phyloP scores from a whole-genome alignment of 768 basidiomycete genomes.

The Ramaria rubella region DNA sequence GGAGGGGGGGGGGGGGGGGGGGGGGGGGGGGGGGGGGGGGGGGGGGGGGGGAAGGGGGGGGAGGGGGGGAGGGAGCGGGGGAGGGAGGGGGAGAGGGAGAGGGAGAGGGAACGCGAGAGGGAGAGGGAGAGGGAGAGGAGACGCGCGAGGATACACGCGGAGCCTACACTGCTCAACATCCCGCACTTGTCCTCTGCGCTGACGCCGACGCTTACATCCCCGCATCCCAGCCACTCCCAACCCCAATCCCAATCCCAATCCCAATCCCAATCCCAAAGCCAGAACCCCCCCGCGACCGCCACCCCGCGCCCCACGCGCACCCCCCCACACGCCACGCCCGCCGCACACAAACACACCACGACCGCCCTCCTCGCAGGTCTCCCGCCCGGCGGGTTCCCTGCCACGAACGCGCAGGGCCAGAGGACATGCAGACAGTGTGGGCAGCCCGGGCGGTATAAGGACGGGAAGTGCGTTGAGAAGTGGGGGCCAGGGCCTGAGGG shows the following conservation, averaged over 20 bases:
- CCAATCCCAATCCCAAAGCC: not conserved
- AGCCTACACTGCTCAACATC: not conserved
- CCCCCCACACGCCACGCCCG: not conserved
- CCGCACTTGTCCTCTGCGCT: not conserved
- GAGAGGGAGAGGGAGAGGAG: not conserved
- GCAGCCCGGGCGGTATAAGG: slow-evolving; percentile 68
- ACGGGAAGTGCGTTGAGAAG: slow-evolving; percentile 81
- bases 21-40: not conserved
- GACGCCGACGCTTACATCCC: not conserved
- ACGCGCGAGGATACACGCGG: not conserved
- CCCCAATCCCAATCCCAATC: not conserved
- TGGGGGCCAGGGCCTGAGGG: slow-evolving; percentile 84
- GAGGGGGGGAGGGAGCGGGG: not conserved
- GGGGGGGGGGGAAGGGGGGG: not conserved
- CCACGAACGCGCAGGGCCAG: slow-evolving; percentile 55
- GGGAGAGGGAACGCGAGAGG: not conserved
- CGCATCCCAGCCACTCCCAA: not conserved
- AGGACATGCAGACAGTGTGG: slow-evolving; percentile 75
- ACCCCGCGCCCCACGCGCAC: not conserved
- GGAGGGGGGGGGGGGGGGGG: not conserved
- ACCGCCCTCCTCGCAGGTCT: not conserved
- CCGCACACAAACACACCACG: not conserved
- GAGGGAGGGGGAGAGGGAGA: not conserved
- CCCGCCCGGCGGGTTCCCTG: slow-evolving; percentile 9
- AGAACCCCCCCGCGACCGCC: not conserved